Evolutionary conservation across 495 filamentous ascomycete species (phyloP), one percentile per base, ranked within the genome.

Genomic region (Neurospora sp.): DNA sequence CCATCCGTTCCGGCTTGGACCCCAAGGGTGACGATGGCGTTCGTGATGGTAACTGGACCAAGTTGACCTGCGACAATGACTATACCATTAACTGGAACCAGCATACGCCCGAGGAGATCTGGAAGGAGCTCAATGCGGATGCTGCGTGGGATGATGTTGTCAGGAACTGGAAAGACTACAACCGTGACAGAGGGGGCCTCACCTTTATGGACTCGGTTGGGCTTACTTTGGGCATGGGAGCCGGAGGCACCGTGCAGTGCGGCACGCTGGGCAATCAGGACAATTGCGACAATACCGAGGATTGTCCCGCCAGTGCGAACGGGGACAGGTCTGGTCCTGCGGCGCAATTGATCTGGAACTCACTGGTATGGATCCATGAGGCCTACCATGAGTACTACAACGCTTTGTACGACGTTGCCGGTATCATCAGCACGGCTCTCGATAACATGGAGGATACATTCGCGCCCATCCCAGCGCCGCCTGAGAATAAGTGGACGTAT

Each of bases 141-240:
- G 71, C 39, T 23, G 79, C 80, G 8, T 83, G 81, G 75, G 11
- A 16, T 3, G 73, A 78, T 23, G 71, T 72, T 5, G 48, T 80
- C 35, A 76, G 69, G 69, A 71, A 75, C 12, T 77, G 72, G 73
- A 54, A 71, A 18, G 16, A 59, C n/a, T 20, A 62, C 7, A 39
- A 75, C 14, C 69, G 62, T 23, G 23, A 12, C 46, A 35, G 41
- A 35, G 91, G 91, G 11, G 54, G 12, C 12, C 1, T 72, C 0
- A 90, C 90, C 0, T 93, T 96, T 75, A 81, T 94, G 6, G 93
- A 92, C 77, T 87, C 90, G 7, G 89, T 96, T 74, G 85, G 88
- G 8, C 92, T 93, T 71, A 76, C 74, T 5, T 27, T 76, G 9
- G 18, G 39, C n/a, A 46, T 74, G 12, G n/a, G 70, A 23, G 35